Base-by-base conservation (phyloP, 768 basidiomycete species). In the Phanerodontia chrysosporium region DNA sequence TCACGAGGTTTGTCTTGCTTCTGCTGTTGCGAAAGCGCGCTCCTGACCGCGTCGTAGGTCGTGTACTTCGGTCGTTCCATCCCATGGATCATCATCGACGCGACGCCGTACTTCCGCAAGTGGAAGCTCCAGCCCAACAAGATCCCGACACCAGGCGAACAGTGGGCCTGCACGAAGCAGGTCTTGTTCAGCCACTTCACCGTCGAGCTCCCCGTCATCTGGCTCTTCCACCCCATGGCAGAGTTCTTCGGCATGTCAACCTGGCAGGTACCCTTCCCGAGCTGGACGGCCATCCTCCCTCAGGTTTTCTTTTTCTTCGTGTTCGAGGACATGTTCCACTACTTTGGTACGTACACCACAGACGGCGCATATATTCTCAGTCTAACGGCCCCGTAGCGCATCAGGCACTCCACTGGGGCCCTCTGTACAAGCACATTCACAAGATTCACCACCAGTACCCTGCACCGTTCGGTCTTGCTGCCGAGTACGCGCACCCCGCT, bases 371-470 rank as follows among this genome's bases (percentile, higher is more conserved):
- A 3, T 7, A 48, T 45, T 6, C 27, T 21, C 29, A n/a, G 7
- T 5, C 14, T 60, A 51, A 67, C 45, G 25, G 21, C 58, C 63
- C 53, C 59, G 55, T 66, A 89, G 94, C 93, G 25, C 95, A 98
- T 75, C 87, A 92, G 66, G 86, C 88, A 2, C 83, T 98, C 18
- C 95, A 98, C 75, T 89, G 82, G 62, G 87, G 90, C 53, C 70
- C 80, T 0, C 78, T 96, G 53, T 95, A 96, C 80, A 92, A 89
- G 73, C 80, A 95, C 72, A 92, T 97, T 64, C 95, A 97, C 83
- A 96, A 97, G 75, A 80, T 98, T 35, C 97, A 99, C 73, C 97
- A 98, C 83, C 92, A 94, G 69, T 97, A 93, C 74, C 89, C 89
- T 9, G 96, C 96, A 18, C 97, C 97, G 0, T 97, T 98, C 69